phyloP scores from a whole-genome alignment of 768 basidiomycete species.

The Lepiota subincarnata region DNA sequence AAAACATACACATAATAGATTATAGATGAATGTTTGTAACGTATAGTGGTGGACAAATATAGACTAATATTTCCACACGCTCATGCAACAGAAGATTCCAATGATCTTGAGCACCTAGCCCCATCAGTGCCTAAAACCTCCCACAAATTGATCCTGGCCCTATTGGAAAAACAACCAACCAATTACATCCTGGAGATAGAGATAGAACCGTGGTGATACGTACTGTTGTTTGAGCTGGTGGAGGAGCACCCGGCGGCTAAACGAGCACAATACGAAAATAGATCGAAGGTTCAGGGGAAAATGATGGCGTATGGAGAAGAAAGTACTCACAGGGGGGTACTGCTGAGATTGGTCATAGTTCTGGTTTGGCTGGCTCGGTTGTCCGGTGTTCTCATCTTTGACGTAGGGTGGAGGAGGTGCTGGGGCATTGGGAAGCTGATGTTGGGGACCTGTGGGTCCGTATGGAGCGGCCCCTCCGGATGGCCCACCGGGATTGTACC shows the following conservation, averaged over 20 bases:
- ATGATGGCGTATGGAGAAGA: too few species aligned
- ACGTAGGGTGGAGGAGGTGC: neutral
- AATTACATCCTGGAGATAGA: neutral
- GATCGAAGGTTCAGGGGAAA: neutral
- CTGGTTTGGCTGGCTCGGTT: too few species aligned
- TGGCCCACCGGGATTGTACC: neutral
- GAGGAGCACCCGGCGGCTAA: neutral
- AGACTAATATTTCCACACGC: neutral
- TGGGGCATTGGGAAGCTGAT: neutral
- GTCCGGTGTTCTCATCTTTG: neutral
- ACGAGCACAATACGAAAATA: neutral
- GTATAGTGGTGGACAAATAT: too few species aligned
- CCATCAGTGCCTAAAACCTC: neutral
- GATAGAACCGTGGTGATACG: neutral
- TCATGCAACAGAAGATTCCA: too few species aligned
- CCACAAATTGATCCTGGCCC: neutral
- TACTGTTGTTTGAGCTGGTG: neutral
- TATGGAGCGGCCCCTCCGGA: neutral
- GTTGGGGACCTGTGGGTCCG: neutral
- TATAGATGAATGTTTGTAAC: too few species aligned
- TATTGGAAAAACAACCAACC: neutral
- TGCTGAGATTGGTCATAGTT: neutral
- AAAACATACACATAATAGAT: too few species aligned
- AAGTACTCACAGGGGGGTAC: neutral
- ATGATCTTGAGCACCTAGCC: neutral